Conservation (phyloP, 163 green algal species). For the Scenedesmus sp. region DNA sequence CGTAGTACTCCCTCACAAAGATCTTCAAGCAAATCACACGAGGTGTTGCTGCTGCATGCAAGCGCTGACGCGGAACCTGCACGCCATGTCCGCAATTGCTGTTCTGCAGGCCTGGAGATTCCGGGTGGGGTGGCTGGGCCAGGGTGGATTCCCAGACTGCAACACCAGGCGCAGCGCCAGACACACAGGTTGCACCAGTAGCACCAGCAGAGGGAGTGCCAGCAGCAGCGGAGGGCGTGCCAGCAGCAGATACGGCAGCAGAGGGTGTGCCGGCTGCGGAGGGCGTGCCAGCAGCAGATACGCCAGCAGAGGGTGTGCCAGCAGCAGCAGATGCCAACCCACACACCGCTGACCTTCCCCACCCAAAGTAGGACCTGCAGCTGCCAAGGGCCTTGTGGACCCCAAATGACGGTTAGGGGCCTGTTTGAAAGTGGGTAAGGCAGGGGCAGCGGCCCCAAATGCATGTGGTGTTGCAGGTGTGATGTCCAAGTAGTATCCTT, state of each 20-base stretch:
- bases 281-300: no score
- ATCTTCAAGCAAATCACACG: background rate
- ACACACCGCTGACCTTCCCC: background rate
- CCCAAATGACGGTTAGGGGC: no score
- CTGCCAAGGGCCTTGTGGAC: background rate
- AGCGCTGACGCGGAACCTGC: no score
- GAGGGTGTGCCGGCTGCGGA: background rate
- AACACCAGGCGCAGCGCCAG: background rate
- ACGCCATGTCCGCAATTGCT: no score
- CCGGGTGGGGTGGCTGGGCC: background rate
- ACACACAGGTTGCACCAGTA: background rate
- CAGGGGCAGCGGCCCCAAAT: no score
- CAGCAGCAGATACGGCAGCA: background rate
- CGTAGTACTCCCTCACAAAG: no score
- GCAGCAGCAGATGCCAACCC: background rate
- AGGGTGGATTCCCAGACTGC: background rate
- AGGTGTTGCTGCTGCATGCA: background rate
- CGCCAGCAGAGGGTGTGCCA: no score
- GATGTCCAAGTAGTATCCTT: no score
- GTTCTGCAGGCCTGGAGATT: background rate
- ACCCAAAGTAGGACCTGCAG: background rate
- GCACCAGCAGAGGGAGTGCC: background rate
- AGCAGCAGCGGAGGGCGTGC: background rate
- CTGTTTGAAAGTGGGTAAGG: no score
- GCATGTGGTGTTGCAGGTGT: no score